phyloP scores from a whole-genome alignment of 1,139 yeast genomes.

The Hyphopichia wangnamkhiaoensis region DNA sequence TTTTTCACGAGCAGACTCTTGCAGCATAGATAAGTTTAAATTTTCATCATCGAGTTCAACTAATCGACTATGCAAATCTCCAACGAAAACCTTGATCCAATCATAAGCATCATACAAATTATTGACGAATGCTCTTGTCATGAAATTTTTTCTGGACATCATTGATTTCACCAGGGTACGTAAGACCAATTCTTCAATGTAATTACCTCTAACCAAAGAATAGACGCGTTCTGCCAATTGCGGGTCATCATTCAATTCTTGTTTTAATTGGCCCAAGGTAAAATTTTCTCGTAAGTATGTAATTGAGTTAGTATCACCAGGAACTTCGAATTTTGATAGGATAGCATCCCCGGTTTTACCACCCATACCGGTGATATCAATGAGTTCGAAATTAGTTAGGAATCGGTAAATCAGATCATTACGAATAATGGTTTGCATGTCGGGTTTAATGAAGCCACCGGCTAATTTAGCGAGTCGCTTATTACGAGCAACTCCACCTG shows the following conservation, averaged over 20 bases:
- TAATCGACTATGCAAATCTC: slow-evolving; percentile 72
- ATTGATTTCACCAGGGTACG: slow-evolving; percentile 75
- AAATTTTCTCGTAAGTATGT: slow-evolving; percentile 50
- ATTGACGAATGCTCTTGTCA: slow-evolving; percentile 51
- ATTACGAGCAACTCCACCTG: slow-evolving; percentile 81
- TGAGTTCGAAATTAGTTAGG: slow-evolving; percentile 59
- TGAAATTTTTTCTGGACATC: slow-evolving; percentile 84
- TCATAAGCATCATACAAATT: slow-evolving; percentile 60
- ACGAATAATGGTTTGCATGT: slow-evolving; percentile 76
- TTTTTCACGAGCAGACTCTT: slow-evolving; percentile 18
- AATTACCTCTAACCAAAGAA: slow-evolving; percentile 65
- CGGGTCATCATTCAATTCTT: slow-evolving; percentile 39
- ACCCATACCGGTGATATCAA: slow-evolving; percentile 87
- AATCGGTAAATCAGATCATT: slow-evolving; percentile 51
- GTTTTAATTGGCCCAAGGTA: slow-evolving; percentile 31
- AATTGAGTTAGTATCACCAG: slow-evolving; percentile 40
- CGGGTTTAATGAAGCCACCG: slow-evolving; percentile 82
- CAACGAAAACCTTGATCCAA: slow-evolving; percentile 84
- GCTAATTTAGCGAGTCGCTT: slow-evolving; percentile 87
- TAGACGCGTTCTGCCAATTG: slow-evolving; percentile 51
- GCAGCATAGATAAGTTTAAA: slow-evolving; percentile 31
- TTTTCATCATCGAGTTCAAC: slow-evolving; percentile 75
- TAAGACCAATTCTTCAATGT: slow-evolving; percentile 51
- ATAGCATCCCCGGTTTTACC: slow-evolving; percentile 81
- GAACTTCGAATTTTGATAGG: slow-evolving; percentile 43